A percentile compares a stretch with the other conserved stretches of the same genome.
phyloP scores from a whole-genome alignment of 306 rosid species.

The Herpetospermum pedunculosum region DNA sequence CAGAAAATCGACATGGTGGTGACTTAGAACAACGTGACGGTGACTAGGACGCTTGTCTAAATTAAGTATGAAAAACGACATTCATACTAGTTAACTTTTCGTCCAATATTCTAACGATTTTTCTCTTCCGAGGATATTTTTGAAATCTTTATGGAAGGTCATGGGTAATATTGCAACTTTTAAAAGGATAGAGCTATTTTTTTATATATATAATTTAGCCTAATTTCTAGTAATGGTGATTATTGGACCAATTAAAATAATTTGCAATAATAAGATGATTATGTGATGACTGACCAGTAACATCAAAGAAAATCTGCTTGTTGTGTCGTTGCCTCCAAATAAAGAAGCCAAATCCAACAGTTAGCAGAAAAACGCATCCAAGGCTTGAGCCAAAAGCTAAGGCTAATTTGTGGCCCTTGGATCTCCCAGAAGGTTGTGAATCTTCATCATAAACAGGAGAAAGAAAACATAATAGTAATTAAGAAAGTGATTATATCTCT shows the following conservation, averaged over 20 bases:
- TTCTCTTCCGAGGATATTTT: too few relatives aligned
- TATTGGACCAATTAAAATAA: background rate
- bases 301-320: constrained; percentile 85
- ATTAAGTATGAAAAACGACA: too few relatives aligned
- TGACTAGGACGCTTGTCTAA: too few relatives aligned
- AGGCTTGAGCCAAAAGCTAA: constrained; percentile 77
- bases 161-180: too few relatives aligned
- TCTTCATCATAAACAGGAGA: constrained; percentile 22
- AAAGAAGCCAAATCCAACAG: constrained; percentile 63
- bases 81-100: too few relatives aligned
- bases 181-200: too few relatives aligned
- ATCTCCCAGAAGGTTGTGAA: constrained; percentile 35
- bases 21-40: too few relatives aligned
- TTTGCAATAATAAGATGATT: background rate
- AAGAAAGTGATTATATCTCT: background rate
- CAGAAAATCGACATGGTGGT: too few relatives aligned
- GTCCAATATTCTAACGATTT: too few relatives aligned
- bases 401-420: constrained; percentile 59
- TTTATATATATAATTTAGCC: too few relatives aligned
- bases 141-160: too few relatives aligned
- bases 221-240: background rate
- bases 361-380: constrained; percentile 63
- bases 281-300: constrained; percentile 46
- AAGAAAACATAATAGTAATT: background rate
- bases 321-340: constrained; percentile 72